Evolutionary conservation across 2,329 filamentous ascomycete genomes (phyloP), one percentile per base, ranked within the genome.

Genomic region (Fusarium verticillioides): DNA sequence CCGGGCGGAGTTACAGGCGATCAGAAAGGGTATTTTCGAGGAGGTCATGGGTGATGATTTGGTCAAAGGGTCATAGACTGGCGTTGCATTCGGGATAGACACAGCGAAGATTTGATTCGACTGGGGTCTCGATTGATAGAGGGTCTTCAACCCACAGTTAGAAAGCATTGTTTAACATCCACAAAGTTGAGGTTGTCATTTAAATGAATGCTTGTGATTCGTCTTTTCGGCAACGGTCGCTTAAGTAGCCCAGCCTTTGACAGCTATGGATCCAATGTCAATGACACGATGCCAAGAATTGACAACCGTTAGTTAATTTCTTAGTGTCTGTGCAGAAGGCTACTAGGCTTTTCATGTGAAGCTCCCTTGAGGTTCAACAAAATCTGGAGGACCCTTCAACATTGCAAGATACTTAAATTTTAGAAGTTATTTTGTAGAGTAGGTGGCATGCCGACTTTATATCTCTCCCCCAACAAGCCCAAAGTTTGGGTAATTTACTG

Each of bases 1-100:
- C 13, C 80, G 83, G 40, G 63, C 66, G 18, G 81, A 81, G 43
- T 72, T 88, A 47, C 87, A 89, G 69, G 81, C 78, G 52, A 80
- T 84, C 63, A 82, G 87, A 30, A 82, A 84, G 63, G 72, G 78
- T 4, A 83, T 85, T 2, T 79, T 81, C 59, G 73, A 73, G 43
- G 54, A 63, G 60, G 71, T 73, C 15, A 61, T 73, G 44, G 50
- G 52, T 26, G 71, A 64, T 30, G 64, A 63, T 40, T 32, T 66
- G 37, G 44, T 54, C 30, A 64, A 61, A 30, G 54, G 42, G n/a
- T 65, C 47, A 49, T 66, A 57, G 60, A 59, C 40, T 39, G 44
- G 18, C 28, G 16, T 39, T 36, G 18, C 21, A 40, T 40, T 54
- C 12, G 44, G n/a, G 9, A 26, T 39, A 61, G 23, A 34, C 23